Conservation (phyloP, 495 filamentous ascomycete species). For the Evernia prunastri region DNA sequence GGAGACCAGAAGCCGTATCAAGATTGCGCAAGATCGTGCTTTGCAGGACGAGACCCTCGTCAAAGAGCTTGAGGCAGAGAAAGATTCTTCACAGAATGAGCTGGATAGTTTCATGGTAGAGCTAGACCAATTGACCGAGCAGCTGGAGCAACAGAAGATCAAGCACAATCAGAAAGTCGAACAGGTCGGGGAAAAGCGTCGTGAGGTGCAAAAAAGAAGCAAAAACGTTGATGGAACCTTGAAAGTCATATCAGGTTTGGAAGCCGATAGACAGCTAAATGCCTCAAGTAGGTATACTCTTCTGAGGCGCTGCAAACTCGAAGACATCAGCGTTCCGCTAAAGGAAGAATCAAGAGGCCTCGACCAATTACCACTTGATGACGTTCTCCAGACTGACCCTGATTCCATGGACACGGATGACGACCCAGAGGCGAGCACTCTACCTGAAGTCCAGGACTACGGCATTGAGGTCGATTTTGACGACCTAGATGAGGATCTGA, state of each 20-base stretch:
- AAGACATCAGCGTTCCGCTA: conserved; percentile 84
- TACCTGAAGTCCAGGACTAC: conserved; percentile 66
- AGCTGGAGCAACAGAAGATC: conserved; percentile 59
- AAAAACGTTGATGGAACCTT: conserved; percentile 73
- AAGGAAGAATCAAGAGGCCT: conserved; percentile 63
- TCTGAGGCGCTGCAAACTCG: conserved; percentile 83
- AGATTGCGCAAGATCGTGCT: conserved; percentile 56
- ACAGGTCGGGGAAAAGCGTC: conserved; percentile 71
- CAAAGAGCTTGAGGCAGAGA: conserved; percentile 62
- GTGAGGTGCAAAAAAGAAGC: conserved; percentile 76
- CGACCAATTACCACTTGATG: conserved; percentile 80
- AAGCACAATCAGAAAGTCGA: conserved; percentile 61
- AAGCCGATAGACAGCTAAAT: conserved; percentile 76
- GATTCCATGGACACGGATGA: conserved; percentile 89
- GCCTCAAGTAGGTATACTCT: conserved; percentile 75
- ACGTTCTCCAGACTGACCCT: conserved; percentile 59
- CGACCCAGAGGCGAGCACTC: conserved; percentile 45
- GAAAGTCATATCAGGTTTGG: conserved; percentile 68
- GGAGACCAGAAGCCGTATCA: conserved; percentile 62
- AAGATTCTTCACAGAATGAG: conserved; percentile 63
- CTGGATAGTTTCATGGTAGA: conserved; percentile 68
- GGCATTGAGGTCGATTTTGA: conserved; percentile 91
- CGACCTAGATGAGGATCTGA: conserved; percentile 76
- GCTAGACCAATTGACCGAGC: conserved; percentile 66
- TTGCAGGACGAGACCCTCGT: conserved; percentile 59